Evolutionary conservation across 192 early-diverging fungal species (phyloP), one percentile per base, ranked within the genome.

Genomic region (Backusella psychrophila): DNA sequence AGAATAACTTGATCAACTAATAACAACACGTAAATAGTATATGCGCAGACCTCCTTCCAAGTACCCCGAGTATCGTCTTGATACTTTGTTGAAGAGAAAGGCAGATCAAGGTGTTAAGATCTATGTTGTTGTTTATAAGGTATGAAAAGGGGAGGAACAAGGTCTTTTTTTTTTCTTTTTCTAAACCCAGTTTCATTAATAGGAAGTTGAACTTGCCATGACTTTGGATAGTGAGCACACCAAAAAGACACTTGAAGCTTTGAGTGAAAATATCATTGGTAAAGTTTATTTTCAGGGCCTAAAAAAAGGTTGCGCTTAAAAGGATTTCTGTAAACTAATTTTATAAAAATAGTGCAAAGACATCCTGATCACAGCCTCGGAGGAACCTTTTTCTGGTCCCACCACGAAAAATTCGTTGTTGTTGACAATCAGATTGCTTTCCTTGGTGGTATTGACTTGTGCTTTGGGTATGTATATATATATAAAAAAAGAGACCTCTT

Each of bases 341-440:
- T 29, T 17, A 33, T 33, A 29, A 66, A 39, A 41, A 8, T 29
- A 87, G 93, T 97, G 12, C 90, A 93, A 80, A 88, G 95, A 15
- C 93, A 97, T 78, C 95, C 95, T n/a, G 94, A 97, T 78, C 95
- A 96, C 75, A 74, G 77, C 59, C 84, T 94, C 12, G 89, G 87
- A 34, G 92, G 91, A 26, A 94, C 93, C 7, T 89, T 92, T 79
- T 94, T 95, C 85, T 97, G 95, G 95, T 94, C 95, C 21, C 92
- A 93, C 78, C 92, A 93, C 71, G 92, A 92, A 65, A 96, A 96
- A 74, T 88, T 92, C 71, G 86, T 92, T 2, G 84, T 94, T 3
- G 83, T 96, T 2, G 94, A 96, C 81, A 90, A 91, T 76, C 89
- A 89, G 49, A 89, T 95, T 76, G 93, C 93, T 1, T 96, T 95